Base-by-base conservation (phyloP, 2,329 filamentous ascomycete species). In the Colletotrichum truncatum region DNA sequence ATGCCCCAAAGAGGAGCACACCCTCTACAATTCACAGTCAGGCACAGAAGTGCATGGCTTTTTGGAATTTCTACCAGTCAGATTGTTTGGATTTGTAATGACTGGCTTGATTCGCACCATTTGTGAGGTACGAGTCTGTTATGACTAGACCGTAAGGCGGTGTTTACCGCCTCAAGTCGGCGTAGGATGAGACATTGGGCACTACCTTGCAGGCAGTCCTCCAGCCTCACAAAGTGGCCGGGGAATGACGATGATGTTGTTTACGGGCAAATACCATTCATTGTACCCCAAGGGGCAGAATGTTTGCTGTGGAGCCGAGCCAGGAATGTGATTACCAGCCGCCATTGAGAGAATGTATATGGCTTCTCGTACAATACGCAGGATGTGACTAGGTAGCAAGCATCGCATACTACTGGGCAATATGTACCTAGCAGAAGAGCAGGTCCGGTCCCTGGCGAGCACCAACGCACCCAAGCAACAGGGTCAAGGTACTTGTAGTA, bases 51-150 rank as follows among this genome's bases (percentile, higher is more conserved):
- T 45, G 39, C 39, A 26, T 18, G 14, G 51, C 12, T 46, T 18
- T 4, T 26, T 14, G 30, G 10, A 28, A 28, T 10, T 21, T 16
- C 51, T 12, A 30, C 53, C 53, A 63, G 26, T 63, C 16, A 45
- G n/a, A 21, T 25, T 34, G 43, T 41, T 58, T 26, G 26, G 43
- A 63, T 63, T 63, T 51, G 60, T 58, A 58, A 63, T 45, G 26
- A 30, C 45, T 49, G 3, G 8, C 12, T 12, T 16, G 45, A n/a
- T 49, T 49, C 30, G 25, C 45, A 26, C 45, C 32, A 21, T 14
- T 49, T 9, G 45, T 26, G 45, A 21, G 28, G 46, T 16, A 21
- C 32, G 28, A 36, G 23, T 25, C 30, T 32, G 7, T 32, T 32
- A 32, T 32, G 30, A 12, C 30, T 32, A 32, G 7, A 32, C 30